Percentiles rank a stretch among this genome's conserved stretches.
These are phyloP conservation scores for Harringtonia lauricola DNA, from an alignment of 2,329 filamentous ascomycete species.

Conservation along the genomic window DNA sequence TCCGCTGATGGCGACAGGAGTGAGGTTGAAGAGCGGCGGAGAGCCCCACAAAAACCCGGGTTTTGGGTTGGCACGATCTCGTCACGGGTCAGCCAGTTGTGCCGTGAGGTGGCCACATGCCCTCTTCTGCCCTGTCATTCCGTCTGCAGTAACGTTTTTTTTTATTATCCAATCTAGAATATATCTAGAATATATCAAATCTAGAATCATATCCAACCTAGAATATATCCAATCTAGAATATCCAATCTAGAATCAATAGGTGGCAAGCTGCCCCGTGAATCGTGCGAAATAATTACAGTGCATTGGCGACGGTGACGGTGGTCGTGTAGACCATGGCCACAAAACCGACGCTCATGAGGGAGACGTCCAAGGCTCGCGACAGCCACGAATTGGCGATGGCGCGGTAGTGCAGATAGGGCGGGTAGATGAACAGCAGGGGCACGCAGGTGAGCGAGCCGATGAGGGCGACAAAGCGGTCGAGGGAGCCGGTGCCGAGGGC, in stretches of 20 bases:
- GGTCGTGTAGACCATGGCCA: constrained; percentile 64
- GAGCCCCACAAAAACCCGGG: not conserved
- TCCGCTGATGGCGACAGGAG: not conserved
- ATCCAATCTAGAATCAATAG: too few species aligned
- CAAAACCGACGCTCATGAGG: constrained; percentile 50
- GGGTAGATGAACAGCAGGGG: constrained; percentile 71
- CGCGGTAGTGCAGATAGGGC: constrained; percentile 57
- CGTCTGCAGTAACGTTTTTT: too few species aligned
- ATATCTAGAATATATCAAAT: too few species aligned
- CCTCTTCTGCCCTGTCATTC: too few species aligned
- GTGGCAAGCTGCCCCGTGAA: too few species aligned
- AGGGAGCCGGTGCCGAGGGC: constrained; percentile 56
- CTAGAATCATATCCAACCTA: too few species aligned
- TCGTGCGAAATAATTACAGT: too few species aligned
- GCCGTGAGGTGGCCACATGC: too few species aligned
- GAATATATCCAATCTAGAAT: too few species aligned
- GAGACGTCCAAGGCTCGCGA: constrained; percentile 48
- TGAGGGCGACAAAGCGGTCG: constrained; percentile 64
- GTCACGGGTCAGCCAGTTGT: too few species aligned
- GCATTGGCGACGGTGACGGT: constrained; percentile 38
- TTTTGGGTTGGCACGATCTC: too few species aligned
- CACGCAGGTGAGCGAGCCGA: constrained; percentile 63
- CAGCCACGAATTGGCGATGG: constrained; percentile 42
- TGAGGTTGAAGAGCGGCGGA: not conserved
- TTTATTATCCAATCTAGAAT: too few species aligned